A percentile compares a stretch with the other conserved stretches of the same genome.
Evolutionary conservation across 768 basidiomycete genomes (phyloP).

Genomic region (Boletellus ananiceps): DNA sequence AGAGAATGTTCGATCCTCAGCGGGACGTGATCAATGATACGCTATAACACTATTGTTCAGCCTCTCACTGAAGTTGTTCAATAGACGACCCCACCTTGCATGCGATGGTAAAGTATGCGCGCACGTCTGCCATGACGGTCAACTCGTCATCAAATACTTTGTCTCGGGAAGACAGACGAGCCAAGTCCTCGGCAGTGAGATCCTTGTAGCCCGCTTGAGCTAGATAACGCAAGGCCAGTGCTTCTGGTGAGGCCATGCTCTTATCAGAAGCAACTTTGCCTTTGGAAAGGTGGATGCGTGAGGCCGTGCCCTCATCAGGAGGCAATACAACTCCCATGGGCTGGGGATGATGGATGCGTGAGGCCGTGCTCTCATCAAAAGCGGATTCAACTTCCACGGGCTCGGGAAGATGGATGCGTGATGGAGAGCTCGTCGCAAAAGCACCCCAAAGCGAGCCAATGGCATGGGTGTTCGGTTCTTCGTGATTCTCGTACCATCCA

Average conservation of each 20-base stretch:
- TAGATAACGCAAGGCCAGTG: slow-evolving; percentile 23
- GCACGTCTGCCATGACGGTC: slow-evolving; percentile 49
- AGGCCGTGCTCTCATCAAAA: too few species aligned
- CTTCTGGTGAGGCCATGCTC: not conserved
- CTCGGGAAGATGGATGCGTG: too few species aligned
- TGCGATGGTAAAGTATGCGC: slow-evolving; percentile 53
- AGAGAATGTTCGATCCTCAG: slow-evolving; percentile 45
- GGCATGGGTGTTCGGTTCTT: too few species aligned
- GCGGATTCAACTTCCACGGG: too few species aligned
- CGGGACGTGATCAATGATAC: slow-evolving; percentile 52
- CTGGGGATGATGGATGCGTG: too few species aligned
- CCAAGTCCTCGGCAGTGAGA: slow-evolving; percentile 24
- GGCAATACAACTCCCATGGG: too few species aligned
- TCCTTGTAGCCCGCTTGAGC: slow-evolving; percentile 27
- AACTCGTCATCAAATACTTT: slow-evolving; percentile 40
- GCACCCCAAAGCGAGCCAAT: too few species aligned
- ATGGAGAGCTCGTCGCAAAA: too few species aligned
- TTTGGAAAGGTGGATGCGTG: too few species aligned
- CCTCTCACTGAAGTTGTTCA: not conserved
- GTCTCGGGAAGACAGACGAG: slow-evolving; percentile 19
- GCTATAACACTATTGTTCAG: slow-evolving; percentile 30
- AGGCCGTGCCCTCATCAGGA: too few species aligned
- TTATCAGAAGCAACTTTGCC: too few species aligned
- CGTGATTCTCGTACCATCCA: not conserved
- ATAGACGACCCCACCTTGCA: slow-evolving; percentile 39